phyloP scores from a whole-genome alignment of 2,329 filamentous ascomycete species.

The Trichophyton equinum region DNA sequence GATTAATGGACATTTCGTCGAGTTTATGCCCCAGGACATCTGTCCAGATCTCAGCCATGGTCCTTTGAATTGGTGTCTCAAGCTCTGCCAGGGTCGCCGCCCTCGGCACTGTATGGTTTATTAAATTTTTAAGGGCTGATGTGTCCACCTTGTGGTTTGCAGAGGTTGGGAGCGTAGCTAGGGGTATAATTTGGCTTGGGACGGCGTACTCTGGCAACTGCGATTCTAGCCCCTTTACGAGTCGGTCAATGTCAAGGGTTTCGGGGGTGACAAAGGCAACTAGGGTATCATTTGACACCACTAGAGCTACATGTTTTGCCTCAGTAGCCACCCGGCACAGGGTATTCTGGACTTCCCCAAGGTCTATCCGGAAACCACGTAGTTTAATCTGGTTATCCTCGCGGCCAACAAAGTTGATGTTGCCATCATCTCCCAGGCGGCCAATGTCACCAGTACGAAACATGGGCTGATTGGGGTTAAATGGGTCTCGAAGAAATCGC shows the following conservation, averaged over 20 bases:
- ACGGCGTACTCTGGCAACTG: not conserved
- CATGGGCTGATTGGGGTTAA: constrained; percentile 13
- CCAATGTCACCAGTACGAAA: constrained; percentile 17
- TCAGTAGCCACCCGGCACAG: constrained; percentile 8
- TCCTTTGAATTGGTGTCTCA: not conserved
- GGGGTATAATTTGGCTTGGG: not conserved
- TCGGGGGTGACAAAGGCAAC: not conserved
- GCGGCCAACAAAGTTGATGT: constrained; percentile 15
- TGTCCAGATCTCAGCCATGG: not conserved
- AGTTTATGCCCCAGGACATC: not conserved
- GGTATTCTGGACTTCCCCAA: constrained; percentile 28
- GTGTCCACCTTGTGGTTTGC: not conserved
- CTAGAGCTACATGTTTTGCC: not conserved
- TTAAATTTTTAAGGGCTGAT: not conserved
- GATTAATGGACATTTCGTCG: not conserved
- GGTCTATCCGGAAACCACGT: constrained; percentile 26
- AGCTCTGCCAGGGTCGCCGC: not conserved
- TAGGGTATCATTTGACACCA: not conserved
- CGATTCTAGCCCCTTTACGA: not conserved
- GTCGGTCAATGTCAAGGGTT: not conserved
- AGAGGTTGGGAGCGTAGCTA: not conserved
- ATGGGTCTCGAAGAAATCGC: constrained; percentile 23
- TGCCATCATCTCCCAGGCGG: constrained; percentile 13
- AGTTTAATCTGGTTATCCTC: constrained; percentile 15
- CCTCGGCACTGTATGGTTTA: not conserved